These are phyloP conservation scores for Stephanodiscus triporus DNA, from an alignment of 108 stramenopile genomes.

Conservation along the genomic window DNA sequence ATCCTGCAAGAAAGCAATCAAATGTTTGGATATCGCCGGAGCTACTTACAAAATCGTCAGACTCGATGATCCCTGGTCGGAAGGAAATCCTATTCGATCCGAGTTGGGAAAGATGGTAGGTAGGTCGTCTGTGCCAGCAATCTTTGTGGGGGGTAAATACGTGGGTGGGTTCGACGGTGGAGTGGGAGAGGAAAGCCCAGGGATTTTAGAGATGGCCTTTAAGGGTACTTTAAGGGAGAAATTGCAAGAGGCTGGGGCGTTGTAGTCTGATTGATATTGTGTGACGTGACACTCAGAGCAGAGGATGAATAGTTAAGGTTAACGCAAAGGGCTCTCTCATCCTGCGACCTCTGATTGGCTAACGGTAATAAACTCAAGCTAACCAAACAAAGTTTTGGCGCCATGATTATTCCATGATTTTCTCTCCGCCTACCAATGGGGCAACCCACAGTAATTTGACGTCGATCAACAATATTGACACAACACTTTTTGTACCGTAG, in stretches of 20 bases:
- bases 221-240: conserved; percentile 59
- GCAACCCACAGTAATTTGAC: too few species aligned
- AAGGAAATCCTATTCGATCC: conserved; percentile 71
- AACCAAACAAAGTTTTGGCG: too few species aligned
- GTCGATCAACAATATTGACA: too few species aligned
- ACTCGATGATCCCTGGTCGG: conserved; percentile 69
- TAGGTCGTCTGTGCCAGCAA: conserved; percentile 58
- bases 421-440: too few species aligned
- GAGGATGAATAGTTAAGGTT: too few species aligned
- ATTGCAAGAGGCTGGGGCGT: conserved; percentile 38
- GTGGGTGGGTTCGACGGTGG: conserved; percentile 78
- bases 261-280: not conserved
- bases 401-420: too few species aligned
- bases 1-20: conserved; percentile 65
- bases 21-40: conserved; percentile 59
- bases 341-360: too few species aligned
- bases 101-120: conserved; percentile 69
- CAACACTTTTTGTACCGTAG: not conserved
- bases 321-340: too few species aligned
- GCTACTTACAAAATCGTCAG: conserved; percentile 58
- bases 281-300: not conserved
- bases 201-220: conserved; percentile 69
- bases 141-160: conserved; percentile 69
- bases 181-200: conserved; percentile 58
- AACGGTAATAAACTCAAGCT: too few species aligned